phyloP scores from a whole-genome alignment of 257 asterid species.

The Solanum stenotomum region DNA sequence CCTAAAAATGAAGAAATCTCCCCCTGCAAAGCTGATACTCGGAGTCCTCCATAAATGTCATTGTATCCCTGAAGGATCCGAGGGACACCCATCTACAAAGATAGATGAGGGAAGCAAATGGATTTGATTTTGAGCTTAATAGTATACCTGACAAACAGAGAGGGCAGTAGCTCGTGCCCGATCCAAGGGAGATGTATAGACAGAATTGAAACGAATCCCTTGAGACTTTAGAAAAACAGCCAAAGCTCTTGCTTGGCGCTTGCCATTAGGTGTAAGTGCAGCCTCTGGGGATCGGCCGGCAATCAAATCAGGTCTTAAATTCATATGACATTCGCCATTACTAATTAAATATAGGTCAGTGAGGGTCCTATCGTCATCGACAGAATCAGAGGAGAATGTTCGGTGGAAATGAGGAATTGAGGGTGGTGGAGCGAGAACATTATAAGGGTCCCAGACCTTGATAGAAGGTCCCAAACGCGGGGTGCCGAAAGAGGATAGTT shows the following conservation, averaged over 20 bases:
- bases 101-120: background rate
- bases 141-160: conserved; percentile 69
- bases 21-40: background rate
- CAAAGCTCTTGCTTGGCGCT: conserved; percentile 87
- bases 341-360: conserved; percentile 73
- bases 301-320: conserved; percentile 87
- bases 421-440: conserved; percentile 78
- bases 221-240: conserved; percentile 81
- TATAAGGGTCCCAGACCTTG: conserved; percentile 96
- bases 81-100: background rate
- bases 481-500: conserved; percentile 77
- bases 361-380: conserved; percentile 36
- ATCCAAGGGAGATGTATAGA: conserved; percentile 78
- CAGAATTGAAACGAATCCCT: conserved; percentile 67
- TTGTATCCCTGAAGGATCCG: background rate
- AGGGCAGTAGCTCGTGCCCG: conserved; percentile 78
- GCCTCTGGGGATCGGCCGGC: conserved; percentile 87
- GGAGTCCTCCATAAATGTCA: background rate
- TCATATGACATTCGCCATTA: conserved; percentile 92
- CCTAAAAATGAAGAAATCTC: background rate
- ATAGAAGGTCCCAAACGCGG: conserved; percentile 81
- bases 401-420: conserved; percentile 40
- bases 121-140: background rate
- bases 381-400: conserved; percentile 22
- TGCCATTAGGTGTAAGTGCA: conserved; percentile 85